Evolutionary conservation across 2,329 filamentous ascomycete genomes (phyloP).

Genomic region (Cladosporium colombiae): DNA sequence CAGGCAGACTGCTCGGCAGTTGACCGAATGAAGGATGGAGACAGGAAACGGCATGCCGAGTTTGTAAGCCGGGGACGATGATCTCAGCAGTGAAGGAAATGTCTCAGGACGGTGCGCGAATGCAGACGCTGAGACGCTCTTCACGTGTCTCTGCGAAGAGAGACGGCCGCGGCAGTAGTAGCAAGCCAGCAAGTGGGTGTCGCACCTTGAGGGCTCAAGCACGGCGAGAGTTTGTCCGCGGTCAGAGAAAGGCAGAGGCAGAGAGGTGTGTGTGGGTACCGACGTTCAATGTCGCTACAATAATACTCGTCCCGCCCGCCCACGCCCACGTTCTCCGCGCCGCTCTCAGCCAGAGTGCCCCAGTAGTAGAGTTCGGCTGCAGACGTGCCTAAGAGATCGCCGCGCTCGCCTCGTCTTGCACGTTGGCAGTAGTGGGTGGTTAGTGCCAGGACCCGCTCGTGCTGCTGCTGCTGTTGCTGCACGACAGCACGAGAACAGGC

Average conservation of each 20-base stretch:
- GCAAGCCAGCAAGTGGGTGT: background rate
- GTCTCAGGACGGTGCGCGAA: background rate
- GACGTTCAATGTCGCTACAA: background rate
- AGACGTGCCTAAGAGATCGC: conserved; percentile 9
- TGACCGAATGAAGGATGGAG: background rate
- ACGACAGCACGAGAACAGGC: conserved; percentile 15
- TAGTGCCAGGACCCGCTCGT: conserved; percentile 16
- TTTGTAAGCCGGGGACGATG: background rate
- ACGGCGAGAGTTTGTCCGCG: background rate
- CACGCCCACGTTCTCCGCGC: background rate
- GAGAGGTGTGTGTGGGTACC: conserved; percentile 3
- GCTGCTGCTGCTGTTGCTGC: conserved; percentile 6
- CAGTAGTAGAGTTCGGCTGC: conserved; percentile 4
- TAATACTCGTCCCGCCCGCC: background rate
- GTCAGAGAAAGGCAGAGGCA: background rate
- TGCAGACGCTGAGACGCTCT: conserved; percentile 9
- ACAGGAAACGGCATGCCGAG: conserved; percentile 10
- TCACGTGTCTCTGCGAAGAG: conserved; percentile 7
- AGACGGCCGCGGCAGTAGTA: background rate
- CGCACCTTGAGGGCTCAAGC: conserved; percentile 7
- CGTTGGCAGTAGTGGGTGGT: background rate
- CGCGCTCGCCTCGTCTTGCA: conserved; percentile 18
- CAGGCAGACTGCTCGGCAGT: background rate
- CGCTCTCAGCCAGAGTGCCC: background rate
- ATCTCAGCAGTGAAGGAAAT: conserved; percentile 17